Percentiles rank a stretch among this genome's conserved stretches.
phyloP scores from a whole-genome alignment of 164 flowering plant species.

The Chloranthus sessilifolius region DNA sequence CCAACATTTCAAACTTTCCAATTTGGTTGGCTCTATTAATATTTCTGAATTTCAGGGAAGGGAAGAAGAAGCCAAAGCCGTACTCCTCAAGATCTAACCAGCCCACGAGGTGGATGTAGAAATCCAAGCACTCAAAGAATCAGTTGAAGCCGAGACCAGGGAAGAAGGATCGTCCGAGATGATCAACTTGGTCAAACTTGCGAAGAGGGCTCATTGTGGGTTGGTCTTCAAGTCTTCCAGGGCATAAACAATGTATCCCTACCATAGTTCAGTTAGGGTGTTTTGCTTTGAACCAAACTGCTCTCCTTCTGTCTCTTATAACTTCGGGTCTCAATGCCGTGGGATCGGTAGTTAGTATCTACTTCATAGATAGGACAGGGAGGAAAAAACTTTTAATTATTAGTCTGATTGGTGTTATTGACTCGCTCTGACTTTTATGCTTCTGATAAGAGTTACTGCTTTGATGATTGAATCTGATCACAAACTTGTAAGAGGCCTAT shows the following conservation, averaged over 20 bases:
- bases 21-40: no score
- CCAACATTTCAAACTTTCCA: no score
- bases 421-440: no score
- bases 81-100: slow-evolving; percentile 41
- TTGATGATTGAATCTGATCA: no score
- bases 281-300: slow-evolving; percentile 53
- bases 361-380: slow-evolving; percentile 55
- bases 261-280: slow-evolving; percentile 65
- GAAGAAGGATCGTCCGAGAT: slow-evolving; percentile 29
- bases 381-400: slow-evolving; percentile 55
- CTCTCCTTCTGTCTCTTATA: slow-evolving; percentile 58
- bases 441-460: no score
- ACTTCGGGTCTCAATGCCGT: slow-evolving; percentile 61
- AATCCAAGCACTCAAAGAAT: slow-evolving; percentile 35
- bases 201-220: slow-evolving; percentile 44
- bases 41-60: slow-evolving; percentile 37
- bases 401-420: slow-evolving; percentile 44
- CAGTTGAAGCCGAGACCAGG: slow-evolving; percentile 33
- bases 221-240: slow-evolving; percentile 53
- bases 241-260: slow-evolving; percentile 80
- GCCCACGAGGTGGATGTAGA: slow-evolving; percentile 40
- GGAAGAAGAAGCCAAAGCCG: slow-evolving; percentile 39
- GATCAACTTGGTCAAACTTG: slow-evolving; percentile 24
- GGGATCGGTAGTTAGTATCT: slow-evolving; percentile 60
- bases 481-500: no score